A percentile compares a stretch with the other conserved stretches of the same genome.
These are phyloP conservation scores for Rhodofomes roseus DNA, from an alignment of 1,284 basidiomycete genomes.

Conservation along the genomic window DNA sequence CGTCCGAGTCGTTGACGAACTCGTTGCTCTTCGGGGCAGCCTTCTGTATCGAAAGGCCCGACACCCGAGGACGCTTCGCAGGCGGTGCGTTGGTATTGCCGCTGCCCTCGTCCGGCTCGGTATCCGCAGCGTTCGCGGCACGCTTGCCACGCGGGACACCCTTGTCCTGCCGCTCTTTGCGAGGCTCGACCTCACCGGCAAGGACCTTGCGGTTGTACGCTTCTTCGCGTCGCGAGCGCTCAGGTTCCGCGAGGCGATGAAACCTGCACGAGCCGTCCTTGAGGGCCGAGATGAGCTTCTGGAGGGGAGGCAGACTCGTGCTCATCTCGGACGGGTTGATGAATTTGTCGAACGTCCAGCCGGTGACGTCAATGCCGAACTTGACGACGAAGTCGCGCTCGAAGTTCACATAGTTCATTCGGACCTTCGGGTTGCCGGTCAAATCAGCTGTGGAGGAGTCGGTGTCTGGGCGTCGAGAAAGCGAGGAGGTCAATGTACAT, in stretches of 20 bases:
- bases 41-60: no score
- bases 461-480: not conserved
- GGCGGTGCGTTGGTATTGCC: no score
- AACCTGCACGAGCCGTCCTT: not conserved
- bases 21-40: no score
- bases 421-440: conserved; percentile 2
- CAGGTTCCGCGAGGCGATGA: not conserved
- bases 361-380: conserved; percentile 4
- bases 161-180: not conserved
- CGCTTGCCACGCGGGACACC: no score
- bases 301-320: not conserved
- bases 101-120: no score
- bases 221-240: not conserved
- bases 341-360: conserved; percentile 2
- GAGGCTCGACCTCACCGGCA: not conserved
- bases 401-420: conserved; percentile 6
- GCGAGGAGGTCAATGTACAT: no score
- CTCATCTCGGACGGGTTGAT: not conserved
- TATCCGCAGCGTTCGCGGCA: no score
- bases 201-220: not conserved
- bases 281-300: not conserved
- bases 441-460: not conserved
- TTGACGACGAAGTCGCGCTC: conserved; percentile 2
- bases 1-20: no score
- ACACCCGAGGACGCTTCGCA: no score